These are phyloP conservation scores for Aureobasidium sp. DNA, from an alignment of 2,329 filamentous ascomycete genomes.

Conservation along the genomic window DNA sequence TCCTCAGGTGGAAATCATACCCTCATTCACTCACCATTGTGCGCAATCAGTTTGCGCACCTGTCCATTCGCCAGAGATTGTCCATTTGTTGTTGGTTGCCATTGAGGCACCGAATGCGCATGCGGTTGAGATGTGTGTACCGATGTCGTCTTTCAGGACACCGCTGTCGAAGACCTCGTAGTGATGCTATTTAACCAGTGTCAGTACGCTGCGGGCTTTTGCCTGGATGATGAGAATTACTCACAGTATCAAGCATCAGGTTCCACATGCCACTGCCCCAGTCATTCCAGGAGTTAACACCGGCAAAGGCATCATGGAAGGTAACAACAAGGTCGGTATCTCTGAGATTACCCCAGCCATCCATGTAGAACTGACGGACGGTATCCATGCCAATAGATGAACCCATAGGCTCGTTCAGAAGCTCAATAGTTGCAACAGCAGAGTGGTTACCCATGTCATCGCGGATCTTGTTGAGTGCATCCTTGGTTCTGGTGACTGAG, in stretches of 20 bases:
- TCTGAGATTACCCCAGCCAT: slow-evolving; percentile 41
- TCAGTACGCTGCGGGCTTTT: background rate
- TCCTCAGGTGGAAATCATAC: background rate
- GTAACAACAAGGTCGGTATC: slow-evolving; percentile 36
- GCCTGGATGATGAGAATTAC: background rate
- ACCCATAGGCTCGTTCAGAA: slow-evolving; percentile 43
- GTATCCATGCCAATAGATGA: slow-evolving; percentile 35
- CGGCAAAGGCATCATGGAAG: slow-evolving; percentile 43
- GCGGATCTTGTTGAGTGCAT: slow-evolving; percentile 40
- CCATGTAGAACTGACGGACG: slow-evolving; percentile 41
- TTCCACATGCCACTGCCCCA: slow-evolving; percentile 40
- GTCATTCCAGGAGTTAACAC: slow-evolving; percentile 37
- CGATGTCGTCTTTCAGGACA: slow-evolving; percentile 31
- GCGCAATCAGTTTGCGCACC: slow-evolving; percentile 23
- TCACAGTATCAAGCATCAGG: slow-evolving; percentile 37
- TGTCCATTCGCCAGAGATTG: slow-evolving; percentile 42
- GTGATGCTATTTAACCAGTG: slow-evolving; percentile 27
- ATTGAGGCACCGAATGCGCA: slow-evolving; percentile 41
- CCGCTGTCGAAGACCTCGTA: slow-evolving; percentile 41
- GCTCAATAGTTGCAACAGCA: slow-evolving; percentile 40
- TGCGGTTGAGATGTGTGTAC: slow-evolving; percentile 35
- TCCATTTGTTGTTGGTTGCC: slow-evolving; percentile 40
- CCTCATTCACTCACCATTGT: background rate
- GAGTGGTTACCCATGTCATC: slow-evolving; percentile 40
- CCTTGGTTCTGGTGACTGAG: slow-evolving; percentile 34